phyloP scores from a whole-genome alignment of 768 basidiomycete genomes.

The Cystobasidium onofrii region DNA sequence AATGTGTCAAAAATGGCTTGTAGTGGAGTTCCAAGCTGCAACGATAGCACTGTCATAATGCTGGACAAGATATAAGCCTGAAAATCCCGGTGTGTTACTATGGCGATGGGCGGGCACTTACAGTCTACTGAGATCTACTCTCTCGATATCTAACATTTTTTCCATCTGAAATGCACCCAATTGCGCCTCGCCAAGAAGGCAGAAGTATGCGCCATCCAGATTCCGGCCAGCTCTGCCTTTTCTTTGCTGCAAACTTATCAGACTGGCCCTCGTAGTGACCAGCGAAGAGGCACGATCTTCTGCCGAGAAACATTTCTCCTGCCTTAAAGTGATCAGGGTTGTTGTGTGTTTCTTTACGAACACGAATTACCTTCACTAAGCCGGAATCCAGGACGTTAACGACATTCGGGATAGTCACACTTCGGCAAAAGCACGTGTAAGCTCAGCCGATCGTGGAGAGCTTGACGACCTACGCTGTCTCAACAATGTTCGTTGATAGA shows the following conservation, averaged over 20 bases:
- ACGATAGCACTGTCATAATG: conserved; percentile 1
- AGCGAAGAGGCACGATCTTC: neutral
- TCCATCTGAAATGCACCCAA: neutral
- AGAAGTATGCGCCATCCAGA: neutral
- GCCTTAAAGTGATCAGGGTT: neutral
- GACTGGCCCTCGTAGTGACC: neutral
- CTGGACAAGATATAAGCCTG: neutral
- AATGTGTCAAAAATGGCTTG: neutral
- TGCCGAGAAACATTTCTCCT: conserved; percentile 7
- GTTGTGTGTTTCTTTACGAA: too few species aligned
- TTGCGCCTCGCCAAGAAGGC: neutral
- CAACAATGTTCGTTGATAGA: conserved; percentile 6
- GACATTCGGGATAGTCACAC: conserved; percentile 2
- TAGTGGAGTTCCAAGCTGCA: neutral
- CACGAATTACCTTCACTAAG: neutral
- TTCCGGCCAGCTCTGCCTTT: conserved; percentile 5
- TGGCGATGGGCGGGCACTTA: neutral
- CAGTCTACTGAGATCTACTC: neutral
- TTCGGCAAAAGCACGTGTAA: neutral
- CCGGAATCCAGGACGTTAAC: conserved; percentile 4
- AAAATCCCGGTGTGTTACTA: neutral
- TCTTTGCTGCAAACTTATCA: neutral
- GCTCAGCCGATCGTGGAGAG: neutral
- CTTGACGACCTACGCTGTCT: conserved; percentile 3
- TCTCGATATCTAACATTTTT: conserved; percentile 4